Evolutionary conservation across 2,329 filamentous ascomycete species (phyloP).

Genomic region (Pseudonectria foliicola): DNA sequence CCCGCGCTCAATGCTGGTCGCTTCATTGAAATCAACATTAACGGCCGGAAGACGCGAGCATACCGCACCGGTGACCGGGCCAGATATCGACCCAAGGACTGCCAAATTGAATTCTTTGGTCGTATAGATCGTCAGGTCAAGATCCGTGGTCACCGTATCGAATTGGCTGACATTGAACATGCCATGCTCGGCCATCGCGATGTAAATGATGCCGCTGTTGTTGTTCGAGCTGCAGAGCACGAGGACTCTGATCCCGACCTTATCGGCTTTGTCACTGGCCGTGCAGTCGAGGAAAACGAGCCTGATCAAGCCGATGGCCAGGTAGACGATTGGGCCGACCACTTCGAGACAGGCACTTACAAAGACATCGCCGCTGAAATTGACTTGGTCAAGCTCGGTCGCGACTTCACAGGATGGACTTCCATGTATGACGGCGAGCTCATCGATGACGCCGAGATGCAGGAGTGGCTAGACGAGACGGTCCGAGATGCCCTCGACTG

Average conservation of each 20-base stretch:
- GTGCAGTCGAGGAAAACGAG: background rate
- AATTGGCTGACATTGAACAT: conserved; percentile 11
- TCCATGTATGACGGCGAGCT: conserved; percentile 11
- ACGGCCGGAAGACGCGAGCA: background rate
- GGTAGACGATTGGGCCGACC: conserved; percentile 1
- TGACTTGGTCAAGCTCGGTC: background rate
- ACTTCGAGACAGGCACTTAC: conserved; percentile 4
- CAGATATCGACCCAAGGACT: conserved; percentile 2
- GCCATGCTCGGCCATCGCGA: background rate
- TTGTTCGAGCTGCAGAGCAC: background rate
- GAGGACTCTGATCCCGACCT: background rate
- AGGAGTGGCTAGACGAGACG: conserved; percentile 16
- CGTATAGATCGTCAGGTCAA: conserved; percentile 4
- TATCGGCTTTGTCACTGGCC: background rate
- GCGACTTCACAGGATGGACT: conserved; percentile 12
- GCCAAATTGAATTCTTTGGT: conserved; percentile 6
- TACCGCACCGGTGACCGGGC: conserved; percentile 9
- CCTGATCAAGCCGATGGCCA: background rate
- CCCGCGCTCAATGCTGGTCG: conserved; percentile 4
- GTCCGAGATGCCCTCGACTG: conserved; percentile 2
- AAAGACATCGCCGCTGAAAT: conserved; percentile 1
- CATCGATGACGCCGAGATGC: conserved; percentile 10
- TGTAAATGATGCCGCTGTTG: background rate
- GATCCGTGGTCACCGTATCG: conserved; percentile 11
- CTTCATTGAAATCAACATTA: conserved; percentile 6